Percentiles rank a stretch among this genome's conserved stretches.
Conservation (phyloP, 257 asterid species). For the Jacaranda copaia region DNA sequence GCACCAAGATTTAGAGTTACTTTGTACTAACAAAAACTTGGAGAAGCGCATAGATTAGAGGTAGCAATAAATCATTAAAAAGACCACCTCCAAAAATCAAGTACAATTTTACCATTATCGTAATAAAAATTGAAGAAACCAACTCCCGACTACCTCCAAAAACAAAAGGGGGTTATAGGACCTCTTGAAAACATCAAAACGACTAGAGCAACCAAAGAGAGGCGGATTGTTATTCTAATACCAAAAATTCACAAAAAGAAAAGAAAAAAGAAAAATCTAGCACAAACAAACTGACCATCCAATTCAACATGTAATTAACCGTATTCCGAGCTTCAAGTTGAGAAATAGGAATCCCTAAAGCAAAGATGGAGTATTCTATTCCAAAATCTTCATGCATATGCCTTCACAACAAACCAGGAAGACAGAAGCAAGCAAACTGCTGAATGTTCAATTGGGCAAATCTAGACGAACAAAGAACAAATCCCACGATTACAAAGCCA, state of each 20-base stretch:
- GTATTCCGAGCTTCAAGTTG: not conserved
- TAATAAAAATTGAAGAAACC: not conserved
- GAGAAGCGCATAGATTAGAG: not conserved
- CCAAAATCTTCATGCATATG: not conserved
- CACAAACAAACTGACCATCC: constrained; percentile 9
- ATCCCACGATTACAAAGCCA: not conserved
- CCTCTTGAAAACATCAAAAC: too few species aligned
- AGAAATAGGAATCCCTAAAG: not conserved
- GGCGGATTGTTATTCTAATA: not conserved
- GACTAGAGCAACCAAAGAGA: not conserved
- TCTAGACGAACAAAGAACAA: not conserved
- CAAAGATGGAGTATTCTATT: constrained; percentile 2
- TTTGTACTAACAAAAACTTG: constrained; percentile 12
- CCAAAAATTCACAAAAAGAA: not conserved
- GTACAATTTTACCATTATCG: not conserved
- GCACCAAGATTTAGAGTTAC: not conserved
- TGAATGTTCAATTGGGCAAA: constrained; percentile 6
- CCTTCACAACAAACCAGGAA: constrained; percentile 11
- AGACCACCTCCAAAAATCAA: too few species aligned
- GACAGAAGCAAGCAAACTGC: not conserved
- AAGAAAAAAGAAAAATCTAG: not conserved
- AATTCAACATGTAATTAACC: constrained; percentile 17
- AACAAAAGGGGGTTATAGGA: too few species aligned
- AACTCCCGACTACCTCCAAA: not conserved
- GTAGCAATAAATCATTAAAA: not conserved